A percentile compares a stretch with the other conserved stretches of the same genome.
Conservation (phyloP, 2,329 filamentous ascomycete genomes). For the Ophiosphaerella narmari region DNA sequence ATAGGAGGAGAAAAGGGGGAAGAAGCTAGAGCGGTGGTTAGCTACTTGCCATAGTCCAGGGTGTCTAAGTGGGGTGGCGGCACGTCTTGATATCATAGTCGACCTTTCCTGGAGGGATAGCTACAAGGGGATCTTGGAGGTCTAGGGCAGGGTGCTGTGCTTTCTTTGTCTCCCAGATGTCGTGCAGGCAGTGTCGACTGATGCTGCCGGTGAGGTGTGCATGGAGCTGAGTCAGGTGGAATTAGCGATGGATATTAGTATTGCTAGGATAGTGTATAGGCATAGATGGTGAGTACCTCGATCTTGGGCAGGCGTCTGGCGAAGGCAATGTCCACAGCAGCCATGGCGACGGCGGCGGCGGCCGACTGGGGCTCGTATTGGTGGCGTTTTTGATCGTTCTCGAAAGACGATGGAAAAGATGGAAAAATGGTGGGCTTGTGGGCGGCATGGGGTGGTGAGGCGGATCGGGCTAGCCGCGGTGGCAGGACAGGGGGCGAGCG, state of each 20-base stretch:
- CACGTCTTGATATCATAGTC: conserved; percentile 73
- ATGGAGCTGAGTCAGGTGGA: conserved; percentile 63
- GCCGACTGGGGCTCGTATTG: conserved; percentile 13
- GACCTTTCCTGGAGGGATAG: conserved; percentile 72
- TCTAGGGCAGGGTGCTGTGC: conserved; percentile 54
- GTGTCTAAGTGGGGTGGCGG: conserved; percentile 3
- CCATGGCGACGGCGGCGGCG: conserved; percentile 11
- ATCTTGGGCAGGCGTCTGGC: conserved; percentile 49
- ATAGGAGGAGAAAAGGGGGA: conserved; percentile 76
- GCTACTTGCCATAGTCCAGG: conserved; percentile 9
- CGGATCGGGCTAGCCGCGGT: conserved; percentile 20
- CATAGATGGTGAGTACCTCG: conserved; percentile 42
- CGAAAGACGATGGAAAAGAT: conserved; percentile 19
- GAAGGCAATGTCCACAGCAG: conserved; percentile 32
- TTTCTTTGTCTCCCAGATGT: conserved; percentile 71
- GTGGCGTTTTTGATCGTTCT: conserved; percentile 26
- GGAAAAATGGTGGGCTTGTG: conserved; percentile 9
- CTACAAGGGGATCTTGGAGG: conserved; percentile 69
- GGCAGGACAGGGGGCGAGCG: conserved; percentile 14
- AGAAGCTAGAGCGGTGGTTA: conserved; percentile 60
- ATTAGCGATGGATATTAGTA: conserved; percentile 32
- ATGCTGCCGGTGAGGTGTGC: conserved; percentile 82
- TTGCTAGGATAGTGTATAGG: conserved; percentile 10
- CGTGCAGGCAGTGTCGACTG: conserved; percentile 71
- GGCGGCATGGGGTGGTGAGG: conserved; percentile 16